Base-by-base conservation (phyloP, 345 rosid species). In the Rhizophora apiculata region DNA sequence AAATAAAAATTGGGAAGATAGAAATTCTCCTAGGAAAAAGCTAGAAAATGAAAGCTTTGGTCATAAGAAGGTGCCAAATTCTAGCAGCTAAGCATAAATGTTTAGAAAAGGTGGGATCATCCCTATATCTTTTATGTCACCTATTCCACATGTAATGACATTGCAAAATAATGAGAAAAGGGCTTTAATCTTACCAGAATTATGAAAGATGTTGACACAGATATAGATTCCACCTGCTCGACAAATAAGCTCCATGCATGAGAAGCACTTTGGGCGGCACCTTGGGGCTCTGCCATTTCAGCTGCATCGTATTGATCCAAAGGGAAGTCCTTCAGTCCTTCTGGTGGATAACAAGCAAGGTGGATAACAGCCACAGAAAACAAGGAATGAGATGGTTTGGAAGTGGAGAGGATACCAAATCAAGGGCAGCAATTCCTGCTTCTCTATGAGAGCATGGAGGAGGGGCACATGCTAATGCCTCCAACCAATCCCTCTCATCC, bases 401-500 rank as follows among this genome's bases (percentile, higher is more conserved):
- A 79, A 95, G 96, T 32, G 93, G 95, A 72, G 88, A 87, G 48
- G 99, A 83, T 59, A 72, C 85, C 63, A 90, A 77, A 75, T 86
- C 96, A 78, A 84, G 72, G 64, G 93, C 93, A 76, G 97, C 89
- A 60, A 86, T 81, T 74, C 99, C 99, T 56, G 97, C 96, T 82
- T 91, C 96, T 84, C 99, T 86, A 68, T 81, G 92, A 63, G 93
- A 91, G 80, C 97, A 92, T 56, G 99, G 97, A 68, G 96, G 97
- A 59, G 93, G 91, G 65, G 93, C 82, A 76, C 92, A 82, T 19
- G 96, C 87, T 70, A 95, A 81, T 82, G 96, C 97, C 83, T 88
- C 96, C 82, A 89, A 78, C 99, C 99, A 95, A 79, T 95, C 99
- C 77, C 89, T 85, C 80, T 92, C 96, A 81, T 88, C 96, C 67